These are phyloP conservation scores for Lipomyces sp. DNA, from an alignment of 805 yeast species.

Conservation along the genomic window DNA sequence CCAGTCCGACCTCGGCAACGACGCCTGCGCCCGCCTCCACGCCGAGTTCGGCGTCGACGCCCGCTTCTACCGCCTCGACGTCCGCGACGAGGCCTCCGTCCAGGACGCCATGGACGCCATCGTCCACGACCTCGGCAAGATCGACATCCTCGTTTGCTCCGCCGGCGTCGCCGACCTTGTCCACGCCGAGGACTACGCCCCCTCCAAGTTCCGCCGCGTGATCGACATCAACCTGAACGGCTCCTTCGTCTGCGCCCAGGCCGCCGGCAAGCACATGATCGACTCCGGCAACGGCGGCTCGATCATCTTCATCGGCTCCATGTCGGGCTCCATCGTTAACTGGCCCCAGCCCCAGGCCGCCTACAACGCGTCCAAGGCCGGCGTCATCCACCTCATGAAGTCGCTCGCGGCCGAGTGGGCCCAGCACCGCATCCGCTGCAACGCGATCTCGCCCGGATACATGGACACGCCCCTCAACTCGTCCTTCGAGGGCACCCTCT, in stretches of 20 bases:
- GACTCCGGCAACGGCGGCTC: constrained; percentile 55
- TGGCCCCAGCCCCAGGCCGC: constrained; percentile 71
- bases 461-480: constrained; percentile 68
- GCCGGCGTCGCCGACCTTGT: constrained; percentile 69
- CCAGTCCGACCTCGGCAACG: constrained; percentile 58
- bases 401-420: constrained; percentile 77
- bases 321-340: constrained; percentile 69
- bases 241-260: constrained; percentile 61
- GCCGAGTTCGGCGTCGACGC: constrained; percentile 52
- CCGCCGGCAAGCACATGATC: constrained; percentile 65
- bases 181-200: constrained; percentile 67
- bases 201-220: constrained; percentile 59
- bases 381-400: constrained; percentile 61
- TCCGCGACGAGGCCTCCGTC: constrained; percentile 51
- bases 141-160: constrained; percentile 57
- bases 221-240: constrained; percentile 66
- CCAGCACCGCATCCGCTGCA: constrained; percentile 60
- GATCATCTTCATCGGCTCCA: constrained; percentile 62
- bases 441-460: constrained; percentile 67
- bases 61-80: constrained; percentile 63
- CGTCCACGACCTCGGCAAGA: constrained; percentile 52
- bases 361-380: constrained; percentile 72
- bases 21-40: constrained; percentile 56
- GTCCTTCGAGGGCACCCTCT: constrained; percentile 48
- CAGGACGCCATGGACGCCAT: constrained; percentile 51